Evolutionary conservation across 2,329 filamentous ascomycete species (phyloP).

Genomic region (Rachicladosporium sp.): DNA sequence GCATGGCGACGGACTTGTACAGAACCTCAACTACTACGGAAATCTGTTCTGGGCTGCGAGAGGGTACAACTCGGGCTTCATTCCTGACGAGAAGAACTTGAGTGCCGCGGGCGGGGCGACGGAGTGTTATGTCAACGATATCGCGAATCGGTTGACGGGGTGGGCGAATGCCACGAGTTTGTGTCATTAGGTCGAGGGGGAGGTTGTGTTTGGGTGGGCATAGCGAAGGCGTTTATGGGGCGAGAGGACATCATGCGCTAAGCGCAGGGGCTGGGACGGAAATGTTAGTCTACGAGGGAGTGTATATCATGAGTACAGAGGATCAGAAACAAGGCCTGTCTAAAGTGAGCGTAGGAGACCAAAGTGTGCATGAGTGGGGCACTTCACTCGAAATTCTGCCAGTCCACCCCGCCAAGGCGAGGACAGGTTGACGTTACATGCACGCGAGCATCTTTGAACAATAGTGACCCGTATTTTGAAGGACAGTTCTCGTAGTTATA

Average conservation of each 20-base stretch:
- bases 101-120: conserved; percentile 34
- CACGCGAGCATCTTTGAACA: neutral
- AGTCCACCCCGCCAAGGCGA: conserved; percentile 1
- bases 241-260: too few species aligned
- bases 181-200: conserved; percentile 6
- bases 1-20: conserved; percentile 31
- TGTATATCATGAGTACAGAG: neutral
- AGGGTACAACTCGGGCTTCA: conserved; percentile 37
- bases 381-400: neutral
- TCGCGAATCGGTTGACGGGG: conserved; percentile 37
- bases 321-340: neutral
- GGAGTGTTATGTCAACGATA: conserved; percentile 39
- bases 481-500: neutral
- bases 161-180: conserved; percentile 22
- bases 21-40: conserved; percentile 23
- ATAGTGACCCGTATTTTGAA: neutral
- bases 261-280: too few species aligned
- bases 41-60: conserved; percentile 32
- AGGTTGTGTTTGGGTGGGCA: too few species aligned
- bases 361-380: neutral
- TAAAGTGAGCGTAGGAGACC: conserved; percentile 1
- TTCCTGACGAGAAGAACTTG: conserved; percentile 24
- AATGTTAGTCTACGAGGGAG: too few species aligned
- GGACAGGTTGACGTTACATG: conserved; percentile 3
- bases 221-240: too few species aligned